Evolutionary conservation across 257 asterid species (phyloP), one percentile per base, ranked within the genome.

Genomic region (Primulina eburnea): DNA sequence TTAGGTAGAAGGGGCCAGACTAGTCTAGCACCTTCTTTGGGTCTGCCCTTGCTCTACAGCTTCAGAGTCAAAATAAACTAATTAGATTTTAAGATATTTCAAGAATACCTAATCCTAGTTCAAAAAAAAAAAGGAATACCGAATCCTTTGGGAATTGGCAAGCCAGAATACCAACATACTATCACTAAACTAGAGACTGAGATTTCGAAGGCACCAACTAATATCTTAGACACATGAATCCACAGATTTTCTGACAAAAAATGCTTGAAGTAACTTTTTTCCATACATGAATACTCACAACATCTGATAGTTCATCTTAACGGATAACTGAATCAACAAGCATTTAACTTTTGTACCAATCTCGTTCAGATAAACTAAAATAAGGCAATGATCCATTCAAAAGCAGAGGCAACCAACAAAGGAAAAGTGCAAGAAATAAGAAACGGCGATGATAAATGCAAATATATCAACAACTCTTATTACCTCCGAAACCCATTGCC

Each of bases 401-500:
- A 71, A 68, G 65, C 71, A 33, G 57, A 65, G 33, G 33, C 28
- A 63, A 68, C 71, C 63, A 38, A 37, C 67, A 40, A 50, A 50
- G 62, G 56, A 43, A 33, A 47, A 66, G 37, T 56, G 37, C 35
- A 67, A 58, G 33, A 75, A 67, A 70, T 52, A 60, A 56, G 37
- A 62, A 53, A 67, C 17, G 29, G 12, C 20, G 38, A 62, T 69
- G 71, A 66, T n/a, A 73, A 29, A 14, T 35, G 8, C 65, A 75
- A 58, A 60, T 67, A 73, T 33, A 56, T 17, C 21, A 55, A 50
- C 33, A 58, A 55, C 69, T 50, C 37, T 70, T 29, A 34, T 74
- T 89, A 94, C 99, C 97, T 94, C 99, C 14, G 99, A 94, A 82
- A 94, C 96, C 99, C 99, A 94, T 68, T 91, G 99, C 69, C 98